A percentile compares a stretch with the other conserved stretches of the same genome.
Evolutionary conservation across 768 basidiomycete genomes (phyloP).

Genomic region (Collybia nuda): DNA sequence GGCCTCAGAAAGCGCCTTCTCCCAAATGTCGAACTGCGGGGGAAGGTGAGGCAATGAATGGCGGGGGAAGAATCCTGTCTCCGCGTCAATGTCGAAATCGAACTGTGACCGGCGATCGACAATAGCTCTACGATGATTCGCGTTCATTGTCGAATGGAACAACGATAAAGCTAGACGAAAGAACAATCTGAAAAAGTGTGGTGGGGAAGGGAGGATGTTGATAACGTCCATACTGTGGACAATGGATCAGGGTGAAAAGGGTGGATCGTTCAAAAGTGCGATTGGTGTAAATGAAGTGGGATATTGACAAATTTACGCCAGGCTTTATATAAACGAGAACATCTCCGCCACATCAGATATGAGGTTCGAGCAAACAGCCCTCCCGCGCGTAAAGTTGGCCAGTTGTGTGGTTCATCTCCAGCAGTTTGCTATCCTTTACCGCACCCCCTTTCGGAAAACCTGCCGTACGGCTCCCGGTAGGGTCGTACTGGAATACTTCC

Average conservation of each 20-base stretch:
- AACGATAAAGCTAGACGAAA: conserved; percentile 45
- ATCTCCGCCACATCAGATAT: conserved; percentile 20
- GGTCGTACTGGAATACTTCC: conserved; percentile 19
- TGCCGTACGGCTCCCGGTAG: conserved; percentile 18
- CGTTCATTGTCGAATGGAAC: conserved; percentile 41
- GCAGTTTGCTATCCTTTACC: conserved; percentile 3
- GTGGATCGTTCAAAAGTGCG: background rate
- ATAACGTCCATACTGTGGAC: conserved; percentile 35
- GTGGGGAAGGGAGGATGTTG: conserved; percentile 52
- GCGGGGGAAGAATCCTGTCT: conserved; percentile 85
- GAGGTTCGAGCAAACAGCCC: conserved; percentile 9
- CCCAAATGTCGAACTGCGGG: conserved; percentile 65
- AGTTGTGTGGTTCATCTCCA: conserved; percentile 12
- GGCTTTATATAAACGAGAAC: conserved; percentile 14
- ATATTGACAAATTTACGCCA: conserved; percentile 6
- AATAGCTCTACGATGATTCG: conserved; percentile 26
- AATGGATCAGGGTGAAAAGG: conserved; percentile 1
- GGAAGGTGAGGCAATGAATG: conserved; percentile 58
- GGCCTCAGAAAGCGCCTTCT: conserved; percentile 59
- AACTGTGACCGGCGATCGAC: conserved; percentile 33
- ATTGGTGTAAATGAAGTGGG: conserved; percentile 8
- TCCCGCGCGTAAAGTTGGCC: conserved; percentile 11
- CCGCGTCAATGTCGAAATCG: conserved; percentile 57
- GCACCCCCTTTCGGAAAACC: conserved; percentile 23
- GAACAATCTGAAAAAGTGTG: conserved; percentile 48